These are phyloP conservation scores for Suillus bovinus DNA, from an alignment of 768 basidiomycete species.

Conservation along the genomic window DNA sequence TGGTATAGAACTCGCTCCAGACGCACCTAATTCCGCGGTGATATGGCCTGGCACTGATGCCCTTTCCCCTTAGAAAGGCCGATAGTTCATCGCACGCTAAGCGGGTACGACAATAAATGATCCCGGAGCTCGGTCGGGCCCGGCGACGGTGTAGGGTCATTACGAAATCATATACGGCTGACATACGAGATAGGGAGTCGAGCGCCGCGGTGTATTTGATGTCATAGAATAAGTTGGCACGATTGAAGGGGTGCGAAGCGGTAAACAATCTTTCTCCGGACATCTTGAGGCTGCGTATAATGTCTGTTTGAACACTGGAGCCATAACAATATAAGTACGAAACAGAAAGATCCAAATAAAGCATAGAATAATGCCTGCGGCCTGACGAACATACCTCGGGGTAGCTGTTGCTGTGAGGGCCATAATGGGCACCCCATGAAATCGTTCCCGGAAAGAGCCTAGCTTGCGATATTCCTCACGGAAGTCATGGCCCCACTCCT, in stretches of 20 bases:
- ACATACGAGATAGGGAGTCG: conserved; percentile 55
- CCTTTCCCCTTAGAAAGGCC: conserved; percentile 60
- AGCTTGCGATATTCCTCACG: conserved; percentile 72
- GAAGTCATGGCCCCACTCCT: conserved; percentile 90
- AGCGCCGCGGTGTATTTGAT: conserved; percentile 63
- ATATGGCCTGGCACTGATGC: conserved; percentile 69
- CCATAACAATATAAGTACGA: not conserved
- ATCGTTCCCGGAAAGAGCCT: conserved; percentile 67
- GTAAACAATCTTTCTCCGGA: conserved; percentile 52
- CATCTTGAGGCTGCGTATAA: conserved; percentile 67
- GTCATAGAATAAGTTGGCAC: conserved; percentile 81
- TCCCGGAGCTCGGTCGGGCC: conserved; percentile 62
- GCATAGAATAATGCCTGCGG: not conserved
- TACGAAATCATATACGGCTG: conserved; percentile 68
- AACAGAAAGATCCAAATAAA: not conserved
- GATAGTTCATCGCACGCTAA: conserved; percentile 69
- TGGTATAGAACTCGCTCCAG: not conserved
- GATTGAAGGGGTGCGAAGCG: conserved; percentile 80
- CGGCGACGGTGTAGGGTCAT: conserved; percentile 58
- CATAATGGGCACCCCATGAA: conserved; percentile 78
- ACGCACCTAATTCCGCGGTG: conserved; percentile 67
- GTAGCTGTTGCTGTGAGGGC: conserved; percentile 87
- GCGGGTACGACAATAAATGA: conserved; percentile 76
- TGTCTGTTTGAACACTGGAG: conserved; percentile 71
- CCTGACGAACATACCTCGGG: conserved; percentile 44